Conservation (phyloP, 495 filamentous ascomycete species). For the Alectoria sarmentosa region DNA sequence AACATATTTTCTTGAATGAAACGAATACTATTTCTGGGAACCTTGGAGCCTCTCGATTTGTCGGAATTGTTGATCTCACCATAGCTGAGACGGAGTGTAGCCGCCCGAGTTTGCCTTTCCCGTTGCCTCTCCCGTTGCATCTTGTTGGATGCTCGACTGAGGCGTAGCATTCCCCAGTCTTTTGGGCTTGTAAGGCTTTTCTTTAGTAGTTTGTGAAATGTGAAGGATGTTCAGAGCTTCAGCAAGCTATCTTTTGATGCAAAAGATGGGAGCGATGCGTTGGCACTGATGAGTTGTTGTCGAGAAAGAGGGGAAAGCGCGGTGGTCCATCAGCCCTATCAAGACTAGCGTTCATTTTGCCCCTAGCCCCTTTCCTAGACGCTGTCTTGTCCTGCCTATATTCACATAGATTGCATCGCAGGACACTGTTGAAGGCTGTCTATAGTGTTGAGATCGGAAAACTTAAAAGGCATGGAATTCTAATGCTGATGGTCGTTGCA, state of each 20-base stretch:
- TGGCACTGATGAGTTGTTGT: conserved; percentile 26
- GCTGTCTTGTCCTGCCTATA: conserved; percentile 10
- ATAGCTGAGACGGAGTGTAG: conserved; percentile 24
- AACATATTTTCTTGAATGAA: conserved; percentile 16
- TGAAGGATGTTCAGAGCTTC: background rate
- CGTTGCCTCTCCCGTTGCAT: conserved; percentile 1
- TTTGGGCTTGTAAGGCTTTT: background rate
- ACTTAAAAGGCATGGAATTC: background rate
- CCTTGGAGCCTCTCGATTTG: conserved; percentile 20
- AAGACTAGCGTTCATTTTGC: conserved; percentile 5
- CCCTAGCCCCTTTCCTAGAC: conserved; percentile 20
- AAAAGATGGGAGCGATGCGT: conserved; percentile 34
- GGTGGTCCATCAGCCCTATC: conserved; percentile 9
- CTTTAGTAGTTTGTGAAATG: too few relatives aligned
- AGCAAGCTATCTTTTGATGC: conserved; percentile 21
- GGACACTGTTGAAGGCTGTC: background rate
- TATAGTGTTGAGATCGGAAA: background rate
- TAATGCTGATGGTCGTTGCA: background rate
- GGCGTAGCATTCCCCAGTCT: conserved; percentile 11
- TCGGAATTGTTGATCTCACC: conserved; percentile 14
- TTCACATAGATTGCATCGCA: background rate
- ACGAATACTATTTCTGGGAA: conserved; percentile 21
- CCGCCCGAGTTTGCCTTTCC: conserved; percentile 21
- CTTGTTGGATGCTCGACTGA: conserved; percentile 4
- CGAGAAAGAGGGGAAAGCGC: conserved; percentile 13